These are phyloP conservation scores for Suillus luteus DNA, from an alignment of 768 basidiomycete genomes.

Conservation along the genomic window DNA sequence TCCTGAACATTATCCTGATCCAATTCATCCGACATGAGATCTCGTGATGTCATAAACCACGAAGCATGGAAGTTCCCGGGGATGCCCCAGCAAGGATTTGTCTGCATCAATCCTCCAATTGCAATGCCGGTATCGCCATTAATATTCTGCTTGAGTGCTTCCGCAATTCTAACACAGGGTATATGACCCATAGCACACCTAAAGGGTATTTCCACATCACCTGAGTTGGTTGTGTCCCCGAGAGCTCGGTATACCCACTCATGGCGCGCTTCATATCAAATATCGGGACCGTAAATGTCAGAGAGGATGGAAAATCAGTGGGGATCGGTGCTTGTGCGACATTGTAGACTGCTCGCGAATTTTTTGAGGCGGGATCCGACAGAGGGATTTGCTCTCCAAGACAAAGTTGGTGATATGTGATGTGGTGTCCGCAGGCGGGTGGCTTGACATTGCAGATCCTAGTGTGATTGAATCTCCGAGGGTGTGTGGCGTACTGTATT, in stretches of 20 bases:
- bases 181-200: slow-evolving; percentile 4
- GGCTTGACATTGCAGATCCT: background rate
- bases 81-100: background rate
- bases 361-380: background rate
- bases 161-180: background rate
- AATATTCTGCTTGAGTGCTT: slow-evolving; percentile 3
- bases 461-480: background rate
- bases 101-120: background rate
- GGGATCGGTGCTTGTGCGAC: slow-evolving; percentile 5
- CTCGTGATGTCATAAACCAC: background rate
- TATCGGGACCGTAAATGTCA: slow-evolving; percentile 3
- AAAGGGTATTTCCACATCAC: slow-evolving; percentile 15
- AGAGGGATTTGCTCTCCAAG: background rate
- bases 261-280: slow-evolving; percentile 10
- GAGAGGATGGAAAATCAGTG: slow-evolving; percentile 4
- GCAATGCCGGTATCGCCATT: background rate
- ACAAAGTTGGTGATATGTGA: background rate
- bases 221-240: slow-evolving; percentile 6
- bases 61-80: slow-evolving; percentile 5
- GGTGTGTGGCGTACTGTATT: background rate
- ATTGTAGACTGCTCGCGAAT: background rate
- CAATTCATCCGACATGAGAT: slow-evolving; percentile 6
- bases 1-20: background rate
- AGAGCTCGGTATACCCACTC: slow-evolving; percentile 9
- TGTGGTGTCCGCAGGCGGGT: background rate